These are phyloP conservation scores for Talaromyces nanjingensis DNA, from an alignment of 495 filamentous ascomycete species.

Conservation along the genomic window DNA sequence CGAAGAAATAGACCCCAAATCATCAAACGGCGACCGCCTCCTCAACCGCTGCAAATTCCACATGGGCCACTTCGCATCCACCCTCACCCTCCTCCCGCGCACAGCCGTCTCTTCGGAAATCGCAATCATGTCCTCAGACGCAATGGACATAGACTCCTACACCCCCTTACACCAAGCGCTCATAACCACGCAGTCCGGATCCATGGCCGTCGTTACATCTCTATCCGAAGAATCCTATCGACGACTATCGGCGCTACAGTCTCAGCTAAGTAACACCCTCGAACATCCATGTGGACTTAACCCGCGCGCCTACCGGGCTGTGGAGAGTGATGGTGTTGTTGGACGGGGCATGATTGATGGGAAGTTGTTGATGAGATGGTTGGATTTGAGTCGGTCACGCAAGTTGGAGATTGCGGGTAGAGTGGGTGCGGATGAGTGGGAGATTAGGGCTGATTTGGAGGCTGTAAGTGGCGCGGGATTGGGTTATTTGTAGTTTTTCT, in stretches of 20 bases:
- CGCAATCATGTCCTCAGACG: constrained; percentile 24
- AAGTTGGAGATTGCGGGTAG: constrained; percentile 62
- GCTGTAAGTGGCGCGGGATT: constrained; percentile 54
- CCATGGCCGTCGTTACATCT: constrained; percentile 67
- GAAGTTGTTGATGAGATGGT: constrained; percentile 53
- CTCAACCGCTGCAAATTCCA: constrained; percentile 84
- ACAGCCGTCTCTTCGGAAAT: constrained; percentile 41
- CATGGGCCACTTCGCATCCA: constrained; percentile 67
- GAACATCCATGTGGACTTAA: constrained; percentile 76
- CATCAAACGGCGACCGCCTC: constrained; percentile 78
- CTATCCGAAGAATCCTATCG: constrained; percentile 77
- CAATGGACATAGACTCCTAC: constrained; percentile 28
- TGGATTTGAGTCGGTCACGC: constrained; percentile 60
- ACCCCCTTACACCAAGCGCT: constrained; percentile 51
- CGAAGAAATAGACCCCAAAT: constrained; percentile 69
- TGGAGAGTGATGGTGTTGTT: constrained; percentile 39
- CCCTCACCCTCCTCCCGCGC: constrained; percentile 68
- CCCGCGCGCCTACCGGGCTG: constrained; percentile 64
- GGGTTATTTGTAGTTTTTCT: constrained; percentile 32
- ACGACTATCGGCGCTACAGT: constrained; percentile 72
- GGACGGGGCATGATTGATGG: constrained; percentile 59
- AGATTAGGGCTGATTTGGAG: constrained; percentile 52
- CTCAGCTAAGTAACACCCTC: constrained; percentile 67
- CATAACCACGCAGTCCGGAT: constrained; percentile 63
- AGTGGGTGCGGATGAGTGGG: constrained; percentile 52